phyloP scores from a whole-genome alignment of 495 filamentous ascomycete species.

The Cercophora newfieldiana region DNA sequence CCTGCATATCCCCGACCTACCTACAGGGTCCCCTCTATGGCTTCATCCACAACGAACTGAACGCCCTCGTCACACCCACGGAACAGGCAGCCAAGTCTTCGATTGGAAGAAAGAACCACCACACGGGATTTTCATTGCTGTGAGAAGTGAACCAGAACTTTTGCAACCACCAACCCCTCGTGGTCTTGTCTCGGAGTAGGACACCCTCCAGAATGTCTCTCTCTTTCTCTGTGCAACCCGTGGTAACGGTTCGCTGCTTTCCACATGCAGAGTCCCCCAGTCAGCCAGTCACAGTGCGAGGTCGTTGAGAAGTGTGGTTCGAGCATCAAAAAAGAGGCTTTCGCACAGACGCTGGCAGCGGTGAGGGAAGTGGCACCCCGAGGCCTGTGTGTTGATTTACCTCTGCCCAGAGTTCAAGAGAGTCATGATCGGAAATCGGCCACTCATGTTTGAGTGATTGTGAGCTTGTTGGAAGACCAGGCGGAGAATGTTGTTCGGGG shows the following conservation, averaged over 20 bases:
- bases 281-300: neutral
- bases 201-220: neutral
- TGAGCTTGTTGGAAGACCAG: no score
- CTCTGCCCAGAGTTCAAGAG: neutral
- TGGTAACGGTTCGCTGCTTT: neutral
- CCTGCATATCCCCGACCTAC: neutral
- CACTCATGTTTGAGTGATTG: no score
- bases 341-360: neutral
- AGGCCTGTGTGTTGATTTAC: neutral
- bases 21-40: neutral
- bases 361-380: neutral
- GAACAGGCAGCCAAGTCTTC: neutral
- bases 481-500: neutral
- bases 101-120: no score
- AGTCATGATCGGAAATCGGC: neutral
- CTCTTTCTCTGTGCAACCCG: no score
- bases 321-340: neutral
- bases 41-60: neutral
- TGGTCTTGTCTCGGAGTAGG: neutral
- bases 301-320: no score
- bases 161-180: neutral
- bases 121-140: no score
- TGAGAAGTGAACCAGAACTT: no score
- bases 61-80: neutral
- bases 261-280: neutral